These are phyloP conservation scores for Talaromyces verruculosus DNA, from an alignment of 2,329 filamentous ascomycete genomes.

Conservation along the genomic window DNA sequence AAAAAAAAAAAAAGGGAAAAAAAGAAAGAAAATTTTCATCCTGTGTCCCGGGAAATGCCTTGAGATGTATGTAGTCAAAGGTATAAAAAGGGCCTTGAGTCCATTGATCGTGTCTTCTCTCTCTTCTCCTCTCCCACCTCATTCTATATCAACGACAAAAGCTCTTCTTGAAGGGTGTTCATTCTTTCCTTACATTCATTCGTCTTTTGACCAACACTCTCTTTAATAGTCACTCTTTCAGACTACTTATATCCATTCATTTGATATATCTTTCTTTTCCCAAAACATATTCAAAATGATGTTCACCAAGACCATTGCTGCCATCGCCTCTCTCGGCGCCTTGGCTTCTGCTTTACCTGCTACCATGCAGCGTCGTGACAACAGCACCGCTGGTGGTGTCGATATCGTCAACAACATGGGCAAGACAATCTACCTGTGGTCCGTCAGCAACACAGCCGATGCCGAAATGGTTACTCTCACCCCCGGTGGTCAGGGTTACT, in stretches of 20 bases:
- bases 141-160: slow-evolving; percentile 3
- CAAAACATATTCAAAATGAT: slow-evolving; percentile 29
- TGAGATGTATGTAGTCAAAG: neutral
- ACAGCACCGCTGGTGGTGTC: slow-evolving; percentile 32
- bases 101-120: neutral
- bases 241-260: neutral
- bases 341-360: slow-evolving; percentile 35
- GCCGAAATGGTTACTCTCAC: slow-evolving; percentile 39
- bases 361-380: slow-evolving; percentile 15
- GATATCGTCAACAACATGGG: slow-evolving; percentile 42
- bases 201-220: slow-evolving; percentile 6
- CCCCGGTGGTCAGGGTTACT: slow-evolving; percentile 35
- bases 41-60: neutral
- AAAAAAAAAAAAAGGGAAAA: no score
- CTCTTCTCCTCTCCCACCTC: slow-evolving; percentile 2
- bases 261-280: neutral
- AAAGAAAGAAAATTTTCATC: slow-evolving; percentile 9
- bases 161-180: slow-evolving; percentile 19
- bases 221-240: slow-evolving; percentile 8
- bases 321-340: slow-evolving; percentile 29
- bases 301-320: slow-evolving; percentile 36
- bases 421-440: slow-evolving; percentile 43
- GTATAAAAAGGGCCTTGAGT: slow-evolving; percentile 15
- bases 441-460: slow-evolving; percentile 35
- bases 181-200: slow-evolving; percentile 13